phyloP scores from a whole-genome alignment of 139 green algal genomes.

The Klebsormidium nitens region DNA sequence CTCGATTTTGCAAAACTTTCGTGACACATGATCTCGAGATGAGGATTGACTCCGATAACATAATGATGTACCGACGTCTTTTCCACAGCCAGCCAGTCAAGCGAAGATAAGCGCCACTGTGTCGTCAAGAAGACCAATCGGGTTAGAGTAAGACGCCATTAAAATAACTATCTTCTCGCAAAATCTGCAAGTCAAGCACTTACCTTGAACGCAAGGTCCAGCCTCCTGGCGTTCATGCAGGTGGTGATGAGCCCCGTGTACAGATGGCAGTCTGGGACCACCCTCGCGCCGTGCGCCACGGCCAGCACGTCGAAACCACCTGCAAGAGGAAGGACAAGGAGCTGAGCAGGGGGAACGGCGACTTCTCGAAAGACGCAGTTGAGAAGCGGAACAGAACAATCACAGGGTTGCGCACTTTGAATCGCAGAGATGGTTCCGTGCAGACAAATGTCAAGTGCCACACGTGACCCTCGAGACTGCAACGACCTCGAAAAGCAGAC shows the following conservation, averaged over 20 bases:
- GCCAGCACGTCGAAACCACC: no score
- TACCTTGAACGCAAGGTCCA: conserved; percentile 39
- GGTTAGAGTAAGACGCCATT: not conserved
- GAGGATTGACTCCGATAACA: not conserved
- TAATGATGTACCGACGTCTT: not conserved
- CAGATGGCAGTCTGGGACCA: conserved; percentile 16
- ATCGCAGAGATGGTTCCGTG: no score
- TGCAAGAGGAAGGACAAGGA: no score
- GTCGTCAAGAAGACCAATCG: not conserved
- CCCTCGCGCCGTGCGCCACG: conserved; percentile 9
- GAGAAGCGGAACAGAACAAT: no score
- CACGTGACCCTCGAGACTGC: no score
- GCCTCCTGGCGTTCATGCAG: conserved; percentile 14
- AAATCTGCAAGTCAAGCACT: not conserved
- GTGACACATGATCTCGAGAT: no score
- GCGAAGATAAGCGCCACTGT: not conserved
- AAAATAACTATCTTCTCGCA: not conserved
- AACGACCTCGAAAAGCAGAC: no score
- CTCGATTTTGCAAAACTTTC: no score
- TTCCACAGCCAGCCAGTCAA: not conserved
- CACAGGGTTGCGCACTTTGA: no score
- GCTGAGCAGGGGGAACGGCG: no score
- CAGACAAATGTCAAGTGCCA: no score
- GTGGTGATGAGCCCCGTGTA: conserved; percentile 35
- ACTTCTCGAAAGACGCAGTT: no score